These are phyloP conservation scores for Cephaloascus fragrans DNA, from an alignment of 805 yeast genomes.

Conservation along the genomic window DNA sequence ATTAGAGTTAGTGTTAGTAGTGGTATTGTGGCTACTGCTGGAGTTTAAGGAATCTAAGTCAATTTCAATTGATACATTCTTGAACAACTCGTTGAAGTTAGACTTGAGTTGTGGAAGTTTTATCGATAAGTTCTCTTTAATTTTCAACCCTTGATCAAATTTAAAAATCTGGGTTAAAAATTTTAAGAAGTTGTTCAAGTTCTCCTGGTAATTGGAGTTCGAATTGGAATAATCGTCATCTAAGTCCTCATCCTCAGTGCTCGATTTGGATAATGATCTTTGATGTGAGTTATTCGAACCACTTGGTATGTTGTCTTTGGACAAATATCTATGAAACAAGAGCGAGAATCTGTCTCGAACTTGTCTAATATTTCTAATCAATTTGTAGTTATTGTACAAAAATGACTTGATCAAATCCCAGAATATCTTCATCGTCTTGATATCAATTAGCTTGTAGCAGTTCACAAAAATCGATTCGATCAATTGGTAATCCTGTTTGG, in stretches of 20 bases:
- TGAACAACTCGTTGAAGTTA: neutral
- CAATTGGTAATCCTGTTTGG: constrained; percentile 1
- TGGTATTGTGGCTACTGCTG: neutral
- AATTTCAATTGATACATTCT: neutral
- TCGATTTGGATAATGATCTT: neutral
- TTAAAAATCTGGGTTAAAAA: neutral
- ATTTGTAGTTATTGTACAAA: neutral
- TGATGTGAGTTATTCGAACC: neutral
- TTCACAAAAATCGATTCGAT: neutral
- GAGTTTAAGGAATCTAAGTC: neutral
- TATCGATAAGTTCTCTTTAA: neutral
- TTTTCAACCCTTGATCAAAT: neutral
- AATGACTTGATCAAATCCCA: neutral
- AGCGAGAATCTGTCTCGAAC: neutral
- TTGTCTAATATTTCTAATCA: neutral
- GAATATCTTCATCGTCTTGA: constrained; percentile 1
- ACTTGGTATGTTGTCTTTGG: neutral
- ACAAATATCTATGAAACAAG: neutral
- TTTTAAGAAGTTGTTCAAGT: neutral
- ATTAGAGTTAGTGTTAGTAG: neutral
- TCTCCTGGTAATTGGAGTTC: neutral
- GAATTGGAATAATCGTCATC: neutral
- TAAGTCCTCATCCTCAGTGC: neutral
- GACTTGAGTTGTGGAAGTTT: neutral
- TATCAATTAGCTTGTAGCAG: neutral